Conservation (phyloP, 176 grass and related monocot genomes). For the Tillandsia fasciculata region DNA sequence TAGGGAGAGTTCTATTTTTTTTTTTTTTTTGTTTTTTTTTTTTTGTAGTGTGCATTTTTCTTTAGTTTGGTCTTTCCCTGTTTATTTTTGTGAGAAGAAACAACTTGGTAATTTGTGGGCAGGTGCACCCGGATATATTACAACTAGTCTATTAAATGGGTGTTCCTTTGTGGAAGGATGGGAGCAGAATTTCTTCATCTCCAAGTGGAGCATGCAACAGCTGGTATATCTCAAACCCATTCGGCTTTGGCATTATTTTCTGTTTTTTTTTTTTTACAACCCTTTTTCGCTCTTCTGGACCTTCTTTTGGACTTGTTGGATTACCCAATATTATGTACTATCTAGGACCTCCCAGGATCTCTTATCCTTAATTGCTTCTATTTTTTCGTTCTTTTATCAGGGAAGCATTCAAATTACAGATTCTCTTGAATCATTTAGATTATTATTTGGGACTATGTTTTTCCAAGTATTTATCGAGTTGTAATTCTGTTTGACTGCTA, state of each 20-base stretch:
- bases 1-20: no score
- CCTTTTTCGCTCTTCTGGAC: background rate
- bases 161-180: conserved; percentile 97
- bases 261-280: background rate
- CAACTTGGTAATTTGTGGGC: conserved; percentile 19
- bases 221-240: conserved; percentile 45
- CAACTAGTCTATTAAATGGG: conserved; percentile 77
- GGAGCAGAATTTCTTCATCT: conserved; percentile 86
- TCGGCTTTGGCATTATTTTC: background rate
- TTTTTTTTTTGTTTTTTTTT: no score
- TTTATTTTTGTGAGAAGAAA: conserved; percentile 14
- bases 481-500: conserved; percentile 11
- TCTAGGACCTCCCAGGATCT: no score
- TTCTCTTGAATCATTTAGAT: background rate
- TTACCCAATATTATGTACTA: no score
- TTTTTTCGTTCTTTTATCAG: no score
- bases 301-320: background rate
- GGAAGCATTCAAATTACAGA: no score
- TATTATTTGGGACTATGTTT: background rate
- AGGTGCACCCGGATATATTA: conserved; percentile 99
- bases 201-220: conserved; percentile 97
- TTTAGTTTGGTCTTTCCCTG: background rate
- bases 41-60: background rate
- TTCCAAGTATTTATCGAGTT: conserved; percentile 9
- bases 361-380: no score